Evolutionary conservation across 768 basidiomycete species (phyloP), one percentile per base, ranked within the genome.

Genomic region (Tulasnella sp.): DNA sequence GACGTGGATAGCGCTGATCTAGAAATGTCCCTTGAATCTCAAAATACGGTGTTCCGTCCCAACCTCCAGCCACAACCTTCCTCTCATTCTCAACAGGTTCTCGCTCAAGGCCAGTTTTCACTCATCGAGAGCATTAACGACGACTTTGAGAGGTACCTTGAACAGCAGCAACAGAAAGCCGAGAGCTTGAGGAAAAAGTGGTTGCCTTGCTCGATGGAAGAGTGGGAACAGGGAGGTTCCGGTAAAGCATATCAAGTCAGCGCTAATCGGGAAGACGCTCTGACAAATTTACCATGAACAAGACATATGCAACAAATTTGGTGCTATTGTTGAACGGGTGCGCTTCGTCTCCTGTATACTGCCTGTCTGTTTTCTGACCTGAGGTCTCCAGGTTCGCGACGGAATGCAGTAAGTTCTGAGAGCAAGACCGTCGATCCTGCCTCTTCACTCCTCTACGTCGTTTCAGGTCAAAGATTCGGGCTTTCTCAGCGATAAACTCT

Each of bases 101-200:
- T 44, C 34, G 64, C 16, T 34, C 12, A 37, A 37, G 64, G 20
- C 18, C n/a, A 69, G 64, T 18, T 69, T 28, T 69, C 64, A 37
- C 64, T 78, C 18, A 78, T 78, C 34, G 77, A 78, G 60, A 60
- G 60, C 34, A 64, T 78, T 37, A 78, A 78, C 58, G 77, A 54
- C 58, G 42, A 64, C 60, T 78, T 78, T 40, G 77, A 72, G 58
- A 54, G 34, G 20, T 78, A 64, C 37, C 42, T 78, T 34, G 77
- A 64, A 37, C 77, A 78, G 34, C 77, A 78, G 28, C 77, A 78
- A 9, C 34, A 78, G 28, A 78, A 78, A 60, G 44, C 64, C 12
- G 64, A 69, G 0, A 40, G 5, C 16, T 54, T 78, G 37, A 60
- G 77, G 58, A 64, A 54, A 16, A 78, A 78, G 64, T 78, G 77